phyloP scores from a whole-genome alignment of 1,284 basidiomycete species.

The Exobasidium cylindrosporum region DNA sequence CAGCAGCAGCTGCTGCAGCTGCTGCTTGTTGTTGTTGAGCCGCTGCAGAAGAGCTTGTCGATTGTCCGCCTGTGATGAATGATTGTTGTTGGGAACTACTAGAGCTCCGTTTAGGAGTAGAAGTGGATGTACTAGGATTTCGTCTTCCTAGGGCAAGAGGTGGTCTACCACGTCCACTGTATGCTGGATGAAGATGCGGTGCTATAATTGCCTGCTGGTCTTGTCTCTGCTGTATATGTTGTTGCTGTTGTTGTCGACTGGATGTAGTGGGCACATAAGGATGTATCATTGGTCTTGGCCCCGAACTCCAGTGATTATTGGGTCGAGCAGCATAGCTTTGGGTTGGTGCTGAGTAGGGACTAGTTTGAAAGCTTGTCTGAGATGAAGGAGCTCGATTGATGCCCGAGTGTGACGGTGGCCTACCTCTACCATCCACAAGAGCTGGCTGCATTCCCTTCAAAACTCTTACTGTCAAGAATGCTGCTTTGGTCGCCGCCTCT shows the following conservation, averaged over 20 bases:
- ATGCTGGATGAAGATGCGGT: constrained; percentile 11
- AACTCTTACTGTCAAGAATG: neutral
- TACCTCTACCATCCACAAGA: neutral
- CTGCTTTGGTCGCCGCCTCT: no score
- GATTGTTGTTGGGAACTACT: neutral
- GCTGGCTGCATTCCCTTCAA: neutral
- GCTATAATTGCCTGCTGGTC: neutral
- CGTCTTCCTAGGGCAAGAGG: constrained; percentile 10
- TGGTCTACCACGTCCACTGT: constrained; percentile 9
- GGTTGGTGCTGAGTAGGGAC: neutral
- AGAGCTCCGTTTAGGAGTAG: neutral
- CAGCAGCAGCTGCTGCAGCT: neutral
- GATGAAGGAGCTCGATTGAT: neutral
- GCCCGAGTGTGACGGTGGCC: neutral
- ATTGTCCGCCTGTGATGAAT: neutral
- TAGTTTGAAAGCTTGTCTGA: neutral
- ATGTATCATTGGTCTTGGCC: neutral
- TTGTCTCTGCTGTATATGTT: neutral
- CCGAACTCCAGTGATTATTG: neutral
- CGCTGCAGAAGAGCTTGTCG: neutral
- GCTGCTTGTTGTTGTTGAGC: neutral
- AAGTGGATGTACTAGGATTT: neutral
- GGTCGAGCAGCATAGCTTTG: neutral
- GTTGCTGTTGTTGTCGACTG: neutral
- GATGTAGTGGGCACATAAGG: neutral